Base-by-base conservation (phyloP, 805 yeast species). In the Starmerella riodocensis region DNA sequence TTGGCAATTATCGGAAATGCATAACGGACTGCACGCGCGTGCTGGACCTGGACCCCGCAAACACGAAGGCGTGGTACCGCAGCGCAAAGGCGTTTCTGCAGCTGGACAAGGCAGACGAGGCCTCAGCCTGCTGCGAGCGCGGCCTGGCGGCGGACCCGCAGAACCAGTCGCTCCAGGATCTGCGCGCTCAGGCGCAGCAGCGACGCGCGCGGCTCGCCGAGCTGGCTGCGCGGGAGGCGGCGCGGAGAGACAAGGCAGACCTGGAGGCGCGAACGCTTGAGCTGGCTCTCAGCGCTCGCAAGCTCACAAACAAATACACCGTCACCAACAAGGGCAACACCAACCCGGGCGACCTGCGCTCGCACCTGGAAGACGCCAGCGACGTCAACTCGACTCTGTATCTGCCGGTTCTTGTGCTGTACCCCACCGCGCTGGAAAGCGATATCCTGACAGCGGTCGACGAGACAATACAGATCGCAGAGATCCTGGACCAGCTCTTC, bases 1-100 rank as follows among this genome's bases (percentile, higher is more conserved):
- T 91, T 50, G 67, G 76, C 51, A 91, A 91, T 60, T 88, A 76
- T 59, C 71, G 97, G 61, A 65, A 74, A 39, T 82, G 94, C 54
- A 77, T 91, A 47, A 80, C 78, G 47, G 96, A 88, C 57, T 82
- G 94, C 56, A 76, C 76, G 48, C 69, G 67, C 36, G 84, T 83
- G 5, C 61, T 91, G 46, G 50, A 48, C 12, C 27, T 57, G 12
- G 54, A 83, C 51, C 79, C 82, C 2, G 66, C 64, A 43, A 83
- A 78, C 53, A 64, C 78, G 34, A 91, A 91, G 61, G 96, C 97
- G 0, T 73, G 80, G 53, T 91, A 65, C 59, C 67, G 97, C 49
- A 75, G 93, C 35, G 88, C 83, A 0, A 78, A 70, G 54, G 94
- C 97, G 0, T 81, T 81, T 47, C 64, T 74, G 39, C 69, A 71